Evolutionary conservation across 192 early-diverging fungal species (phyloP).

Genomic region (Allomyces macrogynus): DNA sequence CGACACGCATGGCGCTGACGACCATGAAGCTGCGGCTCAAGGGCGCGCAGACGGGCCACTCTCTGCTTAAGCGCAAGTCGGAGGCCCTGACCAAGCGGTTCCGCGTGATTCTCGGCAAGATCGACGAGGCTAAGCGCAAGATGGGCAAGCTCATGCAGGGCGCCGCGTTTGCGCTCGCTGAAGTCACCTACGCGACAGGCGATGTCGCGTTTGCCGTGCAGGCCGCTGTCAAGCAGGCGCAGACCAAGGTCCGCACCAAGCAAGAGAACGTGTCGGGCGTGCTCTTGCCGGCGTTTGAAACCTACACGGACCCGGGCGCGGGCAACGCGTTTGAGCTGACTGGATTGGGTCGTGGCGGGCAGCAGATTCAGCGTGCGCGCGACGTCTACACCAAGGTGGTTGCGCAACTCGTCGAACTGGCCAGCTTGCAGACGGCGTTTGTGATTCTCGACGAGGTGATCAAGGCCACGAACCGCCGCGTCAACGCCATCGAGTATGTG

Average conservation of each 20-base stretch:
- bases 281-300: conserved; percentile 80
- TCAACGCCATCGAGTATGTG: conserved; percentile 99
- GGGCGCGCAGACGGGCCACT: conserved; percentile 95
- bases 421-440: conserved; percentile 97
- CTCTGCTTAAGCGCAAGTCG: conserved; percentile 89
- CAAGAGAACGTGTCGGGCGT: conserved; percentile 97
- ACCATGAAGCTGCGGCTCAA: conserved; percentile 87
- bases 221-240: conserved; percentile 78
- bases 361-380: conserved; percentile 86
- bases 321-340: conserved; percentile 89
- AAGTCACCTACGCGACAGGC: conserved; percentile 90
- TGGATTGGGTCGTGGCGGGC: conserved; percentile 93
- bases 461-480: conserved; percentile 94
- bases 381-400: conserved; percentile 88
- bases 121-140: conserved; percentile 92
- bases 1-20: conserved; percentile 91
- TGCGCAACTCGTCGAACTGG: conserved; percentile 87
- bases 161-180: conserved; percentile 92
- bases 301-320: conserved; percentile 45
- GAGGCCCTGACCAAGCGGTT: conserved; percentile 93
- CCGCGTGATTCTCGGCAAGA: conserved; percentile 82
- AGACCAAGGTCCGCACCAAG: conserved; percentile 74
- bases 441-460: conserved; percentile 99
- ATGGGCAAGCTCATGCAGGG: conserved; percentile 98
- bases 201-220: conserved; percentile 80